These are phyloP conservation scores for Strigomonas culicis DNA, from an alignment of 208 protist genomes.

Conservation along the genomic window DNA sequence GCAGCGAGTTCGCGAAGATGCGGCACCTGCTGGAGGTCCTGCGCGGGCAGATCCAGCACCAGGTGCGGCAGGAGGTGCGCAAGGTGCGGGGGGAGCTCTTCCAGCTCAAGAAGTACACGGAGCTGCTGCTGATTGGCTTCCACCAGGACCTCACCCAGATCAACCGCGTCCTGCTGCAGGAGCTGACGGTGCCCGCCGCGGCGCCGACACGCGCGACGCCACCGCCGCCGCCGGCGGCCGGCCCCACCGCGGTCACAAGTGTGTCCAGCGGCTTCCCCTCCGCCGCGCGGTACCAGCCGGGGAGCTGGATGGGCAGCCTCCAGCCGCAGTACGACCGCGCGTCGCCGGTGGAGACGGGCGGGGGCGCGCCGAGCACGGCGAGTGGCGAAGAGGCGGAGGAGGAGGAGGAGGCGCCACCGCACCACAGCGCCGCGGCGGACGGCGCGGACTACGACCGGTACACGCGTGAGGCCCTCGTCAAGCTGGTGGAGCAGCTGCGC, in stretches of 20 bases:
- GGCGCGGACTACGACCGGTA: background rate
- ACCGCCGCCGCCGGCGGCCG: too few species aligned
- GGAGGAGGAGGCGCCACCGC: too few species aligned
- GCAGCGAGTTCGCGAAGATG: conserved; percentile 19
- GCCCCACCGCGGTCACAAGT: too few species aligned
- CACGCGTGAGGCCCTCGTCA: too few species aligned
- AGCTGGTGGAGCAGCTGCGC: background rate
- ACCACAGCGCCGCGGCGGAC: too few species aligned
- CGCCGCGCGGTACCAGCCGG: too few species aligned
- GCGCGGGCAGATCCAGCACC: conserved; percentile 16
- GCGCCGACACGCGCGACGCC: too few species aligned
- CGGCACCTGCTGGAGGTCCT: conserved; percentile 17
- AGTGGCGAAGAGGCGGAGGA: too few species aligned
- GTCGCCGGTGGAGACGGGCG: background rate
- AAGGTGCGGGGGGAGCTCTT: conserved; percentile 32
- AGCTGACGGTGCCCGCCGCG: conserved; percentile 11
- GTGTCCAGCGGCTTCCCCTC: too few species aligned
- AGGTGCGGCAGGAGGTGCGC: conserved; percentile 34
- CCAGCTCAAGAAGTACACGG: conserved; percentile 31
- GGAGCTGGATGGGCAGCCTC: background rate
- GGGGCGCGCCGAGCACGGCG: too few species aligned
- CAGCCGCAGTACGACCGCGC: background rate
- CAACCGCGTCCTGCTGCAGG: conserved; percentile 20
- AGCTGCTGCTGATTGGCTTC: conserved; percentile 38
- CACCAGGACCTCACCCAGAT: conserved; percentile 20